Evolutionary conservation across 768 basidiomycete species (phyloP), one percentile per base, ranked within the genome.

Genomic region (Artomyces pyxidatus): DNA sequence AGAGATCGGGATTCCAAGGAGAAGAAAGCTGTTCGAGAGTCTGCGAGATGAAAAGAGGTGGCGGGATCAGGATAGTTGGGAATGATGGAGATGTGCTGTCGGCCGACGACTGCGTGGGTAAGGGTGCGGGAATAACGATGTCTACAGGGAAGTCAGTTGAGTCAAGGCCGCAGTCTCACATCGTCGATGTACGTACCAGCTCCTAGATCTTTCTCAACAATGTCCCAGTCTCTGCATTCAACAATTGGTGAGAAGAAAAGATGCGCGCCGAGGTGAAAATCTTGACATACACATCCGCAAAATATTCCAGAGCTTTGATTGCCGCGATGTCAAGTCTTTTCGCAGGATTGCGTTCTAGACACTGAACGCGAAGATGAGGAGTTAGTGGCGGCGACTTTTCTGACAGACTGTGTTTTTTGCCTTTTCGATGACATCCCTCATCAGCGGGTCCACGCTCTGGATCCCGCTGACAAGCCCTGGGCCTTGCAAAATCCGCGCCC

Each of bases 321-420:
- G 41, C 37, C 17, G 35, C 40, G 8, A 49, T 37, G 14, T 47
- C 45, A 11, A 50, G 50, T 17, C 56, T 37, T 39, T 39, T 51
- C 14, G 45, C 55, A 21, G 56, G 49, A 42, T 49, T 51, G 29
- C 47, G 56, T 39, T 57, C 50, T 7, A 57, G 47, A n/a, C 56
- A 57, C 56, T 57, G 30, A n/a, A n/a, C n/a, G n/a, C n/a, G n/a
- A n/a, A n/a, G n/a, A 8, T n/a, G 12, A 16, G 7, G 8, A n/a
- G 14, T 12, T 12, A 12, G 17, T 29, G n/a, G 19, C n/a, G 43
- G 17, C 26, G 9, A 10, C n/a, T 19, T 21, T 35, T 22, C 2
- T 11, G 26, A 48, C n/a, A 32, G 19, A 27, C 16, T 21, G 35
- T 23, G 19, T 12, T 29, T 23, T 23, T 11, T 8, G 55, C 56